Base-by-base conservation (phyloP, 768 basidiomycete genomes). In the Coprinopsis marcescibilis region DNA sequence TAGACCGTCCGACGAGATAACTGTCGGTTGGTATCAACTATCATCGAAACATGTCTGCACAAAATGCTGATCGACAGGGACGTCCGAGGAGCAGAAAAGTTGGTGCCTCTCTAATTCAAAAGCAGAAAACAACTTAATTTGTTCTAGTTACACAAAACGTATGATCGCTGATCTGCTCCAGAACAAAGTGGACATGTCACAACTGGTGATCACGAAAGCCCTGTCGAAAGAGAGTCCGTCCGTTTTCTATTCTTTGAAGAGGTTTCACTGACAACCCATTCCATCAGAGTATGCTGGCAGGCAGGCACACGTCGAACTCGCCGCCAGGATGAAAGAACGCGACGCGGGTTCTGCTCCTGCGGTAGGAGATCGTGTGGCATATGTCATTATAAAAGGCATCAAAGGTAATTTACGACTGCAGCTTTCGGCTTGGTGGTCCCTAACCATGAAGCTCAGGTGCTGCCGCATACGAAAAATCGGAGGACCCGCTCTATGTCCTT, bases 1-100 rank as follows among this genome's bases (percentile, higher is more conserved):
- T n/a, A 98, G 94, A 98, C 96, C 34, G 96, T 99, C 38, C 85
- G 96, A 55, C 79, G 96, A 63, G 96, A 99, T 59, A 99, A 99
- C 60, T 99, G 96, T 64, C 84, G 95, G n/a, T 77, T 98, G 11
- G 96, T 98, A 6, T 92, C 91, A 6, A 97, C 95, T 1, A 92
- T 98, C 53, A 98, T 99, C 51, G 90, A 96, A 64, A 99, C 96
- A 0, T 98, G 96, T 59, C 69, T 98, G 36, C 91, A 97, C 63
- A 99, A 97, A 66, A 89, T 99, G 87, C 70, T 99, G 53, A 95
- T 98, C 53, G 88, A 97, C 59, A 76, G 90, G 38, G 91, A 99
- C 59, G 93, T 96, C 37, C 83, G 85, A 54, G 93, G 83, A 4
- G 96, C 96, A 5, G 89, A 96, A 66, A 84, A 85, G 90, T 94